Evolutionary conservation across 1,139 yeast species (phyloP).

Genomic region (Saccharomycopsis crataegensis): DNA sequence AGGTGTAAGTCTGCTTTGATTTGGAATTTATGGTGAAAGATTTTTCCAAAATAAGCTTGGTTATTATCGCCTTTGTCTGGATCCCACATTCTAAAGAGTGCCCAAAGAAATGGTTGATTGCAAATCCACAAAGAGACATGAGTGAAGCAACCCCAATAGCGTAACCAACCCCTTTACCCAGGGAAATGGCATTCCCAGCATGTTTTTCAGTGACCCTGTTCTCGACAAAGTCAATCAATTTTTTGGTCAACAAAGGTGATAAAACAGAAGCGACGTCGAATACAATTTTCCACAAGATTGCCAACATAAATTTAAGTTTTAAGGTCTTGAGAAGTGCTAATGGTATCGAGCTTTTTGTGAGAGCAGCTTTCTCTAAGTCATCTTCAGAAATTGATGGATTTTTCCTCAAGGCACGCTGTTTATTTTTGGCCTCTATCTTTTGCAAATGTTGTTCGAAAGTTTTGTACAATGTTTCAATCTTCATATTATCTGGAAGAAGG

Average conservation of each 20-base stretch:
- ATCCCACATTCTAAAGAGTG: conserved; percentile 36
- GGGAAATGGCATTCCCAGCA: conserved; percentile 24
- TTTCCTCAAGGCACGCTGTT: conserved; percentile 23
- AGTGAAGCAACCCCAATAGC: conserved; percentile 30
- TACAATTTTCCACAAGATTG: conserved; percentile 23
- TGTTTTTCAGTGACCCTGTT: conserved; percentile 22
- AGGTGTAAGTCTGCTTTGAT: conserved; percentile 35
- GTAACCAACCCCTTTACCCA: conserved; percentile 32
- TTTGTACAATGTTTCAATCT: conserved; percentile 32
- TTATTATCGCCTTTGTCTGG: conserved; percentile 36
- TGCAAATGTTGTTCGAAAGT: conserved; percentile 29
- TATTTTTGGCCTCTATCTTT: conserved; percentile 24
- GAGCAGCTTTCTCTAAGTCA: conserved; percentile 2
- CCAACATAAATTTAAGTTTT: conserved; percentile 28
- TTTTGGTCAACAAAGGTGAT: conserved; percentile 36
- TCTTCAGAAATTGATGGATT: conserved; percentile 23
- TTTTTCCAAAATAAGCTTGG: conserved; percentile 34
- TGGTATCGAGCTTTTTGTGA: conserved; percentile 10
- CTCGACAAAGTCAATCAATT: conserved; percentile 38
- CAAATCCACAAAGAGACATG: conserved; percentile 27
- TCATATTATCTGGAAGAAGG: conserved; percentile 34
- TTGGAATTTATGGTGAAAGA: conserved; percentile 34
- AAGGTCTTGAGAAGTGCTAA: conserved; percentile 31
- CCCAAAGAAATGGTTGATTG: conserved; percentile 34
- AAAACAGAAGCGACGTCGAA: conserved; percentile 22